phyloP scores from a whole-genome alignment of 1,284 basidiomycete species.

The Omphalotus olearius region DNA sequence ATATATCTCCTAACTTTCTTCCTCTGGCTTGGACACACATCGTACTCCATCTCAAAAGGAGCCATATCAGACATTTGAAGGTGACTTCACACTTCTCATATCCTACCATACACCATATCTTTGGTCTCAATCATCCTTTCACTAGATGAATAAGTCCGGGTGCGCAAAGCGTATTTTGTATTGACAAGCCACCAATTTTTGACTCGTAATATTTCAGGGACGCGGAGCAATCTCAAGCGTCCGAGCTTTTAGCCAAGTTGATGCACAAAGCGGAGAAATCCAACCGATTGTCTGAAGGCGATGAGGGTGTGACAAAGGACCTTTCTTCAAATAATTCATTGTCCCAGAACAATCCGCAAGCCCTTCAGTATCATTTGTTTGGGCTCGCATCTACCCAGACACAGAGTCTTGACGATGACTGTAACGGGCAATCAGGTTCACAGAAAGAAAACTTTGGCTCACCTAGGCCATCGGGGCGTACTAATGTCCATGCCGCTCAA shows the following conservation, averaged over 20 bases:
- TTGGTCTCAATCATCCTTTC: not conserved
- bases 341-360: slow-evolving; percentile 24
- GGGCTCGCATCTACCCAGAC: slow-evolving; percentile 38
- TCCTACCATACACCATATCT: no score
- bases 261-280: not conserved
- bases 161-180: not conserved
- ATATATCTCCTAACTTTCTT: not conserved
- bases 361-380: slow-evolving; percentile 49
- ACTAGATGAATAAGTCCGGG: not conserved
- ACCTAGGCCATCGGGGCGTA: slow-evolving; percentile 7
- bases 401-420: slow-evolving; percentile 29
- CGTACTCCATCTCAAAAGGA: no score
- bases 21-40: no score
- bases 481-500: not conserved
- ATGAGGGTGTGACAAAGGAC: no score
- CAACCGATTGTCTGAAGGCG: no score
- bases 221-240: slow-evolving; percentile 37
- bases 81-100: no score
- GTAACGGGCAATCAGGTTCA: slow-evolving; percentile 25
- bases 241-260: slow-evolving; percentile 32
- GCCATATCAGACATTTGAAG: no score
- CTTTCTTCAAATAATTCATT: slow-evolving; percentile 26
- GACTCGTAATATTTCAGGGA: slow-evolving; percentile 15
- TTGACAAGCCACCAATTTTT: not conserved
- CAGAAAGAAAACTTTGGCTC: slow-evolving; percentile 47